Conservation (phyloP, 306 rosid species). For the Gastrolobium bilobum region DNA sequence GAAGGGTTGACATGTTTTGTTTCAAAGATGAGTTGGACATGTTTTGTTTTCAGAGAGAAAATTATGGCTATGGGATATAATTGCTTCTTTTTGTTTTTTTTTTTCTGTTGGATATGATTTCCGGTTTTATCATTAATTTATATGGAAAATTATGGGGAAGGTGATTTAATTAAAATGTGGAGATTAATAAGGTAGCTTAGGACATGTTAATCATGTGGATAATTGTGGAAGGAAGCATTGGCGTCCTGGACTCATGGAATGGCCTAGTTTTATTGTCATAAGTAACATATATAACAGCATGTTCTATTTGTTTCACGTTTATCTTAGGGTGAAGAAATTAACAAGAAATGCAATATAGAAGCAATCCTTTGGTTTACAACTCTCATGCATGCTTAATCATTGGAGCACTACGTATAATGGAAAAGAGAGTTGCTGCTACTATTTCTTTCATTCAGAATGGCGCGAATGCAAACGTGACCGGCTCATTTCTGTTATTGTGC, state of each 20-base stretch:
- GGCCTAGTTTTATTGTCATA: not conserved
- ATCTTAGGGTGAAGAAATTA: too few species aligned
- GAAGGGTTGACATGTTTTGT: not conserved
- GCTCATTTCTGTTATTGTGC: too few species aligned
- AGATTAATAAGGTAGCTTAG: not conserved
- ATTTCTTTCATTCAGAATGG: too few species aligned
- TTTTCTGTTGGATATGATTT: not conserved
- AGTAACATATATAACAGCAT: not conserved
- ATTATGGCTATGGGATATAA: not conserved
- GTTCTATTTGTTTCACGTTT: not conserved
- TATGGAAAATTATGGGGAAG: not conserved
- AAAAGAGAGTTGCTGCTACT: too few species aligned
- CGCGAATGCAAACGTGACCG: too few species aligned
- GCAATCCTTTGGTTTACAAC: too few species aligned
- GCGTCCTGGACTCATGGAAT: constrained; percentile 23
- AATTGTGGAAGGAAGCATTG: not conserved
- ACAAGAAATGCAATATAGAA: too few species aligned
- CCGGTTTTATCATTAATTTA: not conserved
- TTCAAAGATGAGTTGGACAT: not conserved
- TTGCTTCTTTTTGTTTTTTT: not conserved
- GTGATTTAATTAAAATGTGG: not conserved
- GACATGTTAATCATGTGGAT: constrained; percentile 1
- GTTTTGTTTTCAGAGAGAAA: not conserved
- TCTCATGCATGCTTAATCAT: too few species aligned
- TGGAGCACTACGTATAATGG: too few species aligned